A percentile compares a stretch with the other conserved stretches of the same genome.
phyloP scores from a whole-genome alignment of 371 early-diverging fungal species.

The Thermomucor indicae-seudaticae region DNA sequence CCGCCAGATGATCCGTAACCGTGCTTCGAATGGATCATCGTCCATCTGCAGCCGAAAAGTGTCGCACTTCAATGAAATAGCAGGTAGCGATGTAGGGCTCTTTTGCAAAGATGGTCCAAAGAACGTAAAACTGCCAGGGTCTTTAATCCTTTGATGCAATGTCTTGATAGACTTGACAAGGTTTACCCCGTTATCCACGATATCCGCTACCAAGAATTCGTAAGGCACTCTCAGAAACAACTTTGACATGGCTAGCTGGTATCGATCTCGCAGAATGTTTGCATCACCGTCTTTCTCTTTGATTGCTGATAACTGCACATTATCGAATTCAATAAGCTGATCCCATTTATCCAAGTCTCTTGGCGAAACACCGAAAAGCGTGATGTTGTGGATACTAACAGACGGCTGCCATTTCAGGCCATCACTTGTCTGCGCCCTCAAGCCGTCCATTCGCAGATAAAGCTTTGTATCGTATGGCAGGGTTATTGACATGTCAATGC shows the following conservation, averaged over 20 bases:
- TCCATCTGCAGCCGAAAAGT: constrained; percentile 32
- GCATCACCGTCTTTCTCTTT: constrained; percentile 13
- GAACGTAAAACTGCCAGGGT: constrained; percentile 19
- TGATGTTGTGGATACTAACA: constrained; percentile 23
- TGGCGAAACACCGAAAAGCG: constrained; percentile 22
- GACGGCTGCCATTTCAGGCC: no score
- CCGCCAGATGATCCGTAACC: constrained; percentile 44
- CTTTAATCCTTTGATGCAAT: constrained; percentile 23
- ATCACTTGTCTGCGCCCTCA: constrained; percentile 15
- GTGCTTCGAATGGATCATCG: constrained; percentile 62
- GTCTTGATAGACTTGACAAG: constrained; percentile 31
- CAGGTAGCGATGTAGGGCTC: constrained; percentile 20
- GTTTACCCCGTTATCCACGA: constrained; percentile 35
- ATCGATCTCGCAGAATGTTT: background rate
- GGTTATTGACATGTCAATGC: constrained; percentile 18
- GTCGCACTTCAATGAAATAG: constrained; percentile 21
- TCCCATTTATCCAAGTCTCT: constrained; percentile 27
- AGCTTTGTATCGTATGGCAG: constrained; percentile 19
- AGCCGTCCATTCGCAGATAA: constrained; percentile 29
- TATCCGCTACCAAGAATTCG: constrained; percentile 29
- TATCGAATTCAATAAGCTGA: constrained; percentile 33
- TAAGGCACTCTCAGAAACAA: constrained; percentile 39
- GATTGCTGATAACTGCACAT: constrained; percentile 16
- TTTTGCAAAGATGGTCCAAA: constrained; percentile 24
- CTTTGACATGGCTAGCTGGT: constrained; percentile 20